Evolutionary conservation across 495 filamentous ascomycete genomes (phyloP), one percentile per base, ranked within the genome.

Genomic region (Amniculicola lignicola): DNA sequence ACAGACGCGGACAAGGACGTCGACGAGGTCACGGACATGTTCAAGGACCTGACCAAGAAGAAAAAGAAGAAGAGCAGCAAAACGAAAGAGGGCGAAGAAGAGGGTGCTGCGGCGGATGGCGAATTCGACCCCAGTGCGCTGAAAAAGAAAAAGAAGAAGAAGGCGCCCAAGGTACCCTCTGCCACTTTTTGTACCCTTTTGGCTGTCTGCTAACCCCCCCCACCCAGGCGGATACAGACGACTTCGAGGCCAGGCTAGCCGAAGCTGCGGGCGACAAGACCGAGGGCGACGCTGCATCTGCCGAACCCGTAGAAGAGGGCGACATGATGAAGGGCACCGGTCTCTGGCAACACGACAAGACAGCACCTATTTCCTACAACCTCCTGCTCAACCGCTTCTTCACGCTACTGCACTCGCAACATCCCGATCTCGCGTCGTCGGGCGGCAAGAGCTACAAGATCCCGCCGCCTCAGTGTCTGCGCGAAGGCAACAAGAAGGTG

Each of bases 391-490:
- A 75, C 59, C 86, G 93, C 65, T 97, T 98, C 79, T 98, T 95
- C 78, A 86, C 83, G 56, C 84, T 92, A 41, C 80, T 98, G 48
- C 81, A 92, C 72, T 85, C 85, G 71, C 88, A 92, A 76, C 92
- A 98, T 77, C 93, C 93, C 63, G 93, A 97, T 65, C 83, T 97
- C 51, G 82, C 90, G 14, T 86, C 87, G 16, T 84, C 82, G 71
- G 93, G 92, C 44, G 81, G 85, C 56, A 89, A 88, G 75, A 91
- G 87, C 66, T 98, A 98, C 79, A 96, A 96, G 80, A 98, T 98
- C 64, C 94, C 93, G 15, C 93, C 93, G 11, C 93, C 93, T n/a
- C 94, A 98, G 77, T 95, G 92, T 74, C 79, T 97, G 40, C 90
- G 94, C 75, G 94, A 98, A 89, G 93, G 93, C 70, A 97, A 97